Conservation (phyloP, 192 early-diverging fungal genomes). For the Umbelopsis sp. region DNA sequence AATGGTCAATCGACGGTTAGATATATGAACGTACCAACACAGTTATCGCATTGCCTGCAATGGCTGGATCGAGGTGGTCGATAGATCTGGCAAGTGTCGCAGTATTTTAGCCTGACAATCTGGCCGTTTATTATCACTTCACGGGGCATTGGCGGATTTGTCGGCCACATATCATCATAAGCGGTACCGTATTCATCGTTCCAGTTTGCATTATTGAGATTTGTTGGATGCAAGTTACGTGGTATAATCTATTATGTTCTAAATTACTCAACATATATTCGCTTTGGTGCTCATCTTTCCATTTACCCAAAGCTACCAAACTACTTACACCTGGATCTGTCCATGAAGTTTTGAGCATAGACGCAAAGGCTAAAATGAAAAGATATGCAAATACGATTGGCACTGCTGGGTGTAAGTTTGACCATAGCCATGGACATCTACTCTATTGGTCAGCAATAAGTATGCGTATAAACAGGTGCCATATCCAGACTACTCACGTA, state of each 20-base stretch:
- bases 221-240: conserved; percentile 63
- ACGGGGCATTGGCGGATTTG: conserved; percentile 47
- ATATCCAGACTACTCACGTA: conserved; percentile 39
- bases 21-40: conserved; percentile 66
- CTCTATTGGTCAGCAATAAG: background rate
- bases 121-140: conserved; percentile 64
- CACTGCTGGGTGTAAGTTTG: conserved; percentile 55
- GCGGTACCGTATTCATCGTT: background rate
- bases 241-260: conserved; percentile 59
- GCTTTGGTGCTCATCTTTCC: conserved; percentile 2
- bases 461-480: background rate
- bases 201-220: conserved; percentile 16
- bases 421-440: conserved; percentile 72
- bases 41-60: conserved; percentile 88
- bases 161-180: conserved; percentile 43
- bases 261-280: background rate
- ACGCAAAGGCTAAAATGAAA: conserved; percentile 59
- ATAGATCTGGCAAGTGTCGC: conserved; percentile 88
- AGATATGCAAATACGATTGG: conserved; percentile 73
- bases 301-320: background rate
- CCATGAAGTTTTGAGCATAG: conserved; percentile 78
- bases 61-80: conserved; percentile 87
- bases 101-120: conserved; percentile 80
- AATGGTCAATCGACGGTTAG: too few species aligned
- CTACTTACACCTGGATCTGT: conserved; percentile 68